phyloP scores from a whole-genome alignment of 2,329 filamentous ascomycete species.

The Metarhizium brunneum region DNA sequence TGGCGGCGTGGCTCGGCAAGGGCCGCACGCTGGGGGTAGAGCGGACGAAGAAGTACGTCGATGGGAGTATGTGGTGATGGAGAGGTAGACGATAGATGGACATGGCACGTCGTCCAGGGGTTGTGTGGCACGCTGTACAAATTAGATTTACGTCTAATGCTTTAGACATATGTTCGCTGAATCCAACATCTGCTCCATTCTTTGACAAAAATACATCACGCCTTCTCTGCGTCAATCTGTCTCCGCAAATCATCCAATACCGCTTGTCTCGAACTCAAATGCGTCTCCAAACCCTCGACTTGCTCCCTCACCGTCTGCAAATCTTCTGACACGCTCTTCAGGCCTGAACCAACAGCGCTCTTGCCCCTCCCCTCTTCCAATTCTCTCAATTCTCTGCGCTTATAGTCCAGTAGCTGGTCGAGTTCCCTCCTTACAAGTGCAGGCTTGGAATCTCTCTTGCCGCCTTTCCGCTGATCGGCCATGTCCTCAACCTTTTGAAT shows the following conservation, averaged over 20 bases:
- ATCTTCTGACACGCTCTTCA: constrained; percentile 77
- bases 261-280: constrained; percentile 68
- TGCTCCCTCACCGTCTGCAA: constrained; percentile 87
- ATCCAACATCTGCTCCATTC: background rate
- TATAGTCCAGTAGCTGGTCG: constrained; percentile 91
- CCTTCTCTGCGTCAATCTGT: constrained; percentile 82
- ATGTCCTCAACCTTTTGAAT: constrained; percentile 72
- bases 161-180: background rate
- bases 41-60: constrained; percentile 33
- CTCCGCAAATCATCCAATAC: constrained; percentile 66
- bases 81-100: constrained; percentile 2
- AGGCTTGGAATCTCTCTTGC: constrained; percentile 68
- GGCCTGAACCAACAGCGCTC: constrained; percentile 57
- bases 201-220: background rate
- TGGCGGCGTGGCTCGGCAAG: constrained; percentile 42
- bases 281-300: constrained; percentile 78
- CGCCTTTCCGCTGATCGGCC: constrained; percentile 53
- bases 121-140: background rate
- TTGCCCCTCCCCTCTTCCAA: constrained; percentile 63
- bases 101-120: background rate
- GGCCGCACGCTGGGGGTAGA: constrained; percentile 39
- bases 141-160: background rate
- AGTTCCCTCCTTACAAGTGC: constrained; percentile 89
- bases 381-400: constrained; percentile 69
- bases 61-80: constrained; percentile 37